Conservation (phyloP, 202 grass and related monocot species). For the Panicum hallii region DNA sequence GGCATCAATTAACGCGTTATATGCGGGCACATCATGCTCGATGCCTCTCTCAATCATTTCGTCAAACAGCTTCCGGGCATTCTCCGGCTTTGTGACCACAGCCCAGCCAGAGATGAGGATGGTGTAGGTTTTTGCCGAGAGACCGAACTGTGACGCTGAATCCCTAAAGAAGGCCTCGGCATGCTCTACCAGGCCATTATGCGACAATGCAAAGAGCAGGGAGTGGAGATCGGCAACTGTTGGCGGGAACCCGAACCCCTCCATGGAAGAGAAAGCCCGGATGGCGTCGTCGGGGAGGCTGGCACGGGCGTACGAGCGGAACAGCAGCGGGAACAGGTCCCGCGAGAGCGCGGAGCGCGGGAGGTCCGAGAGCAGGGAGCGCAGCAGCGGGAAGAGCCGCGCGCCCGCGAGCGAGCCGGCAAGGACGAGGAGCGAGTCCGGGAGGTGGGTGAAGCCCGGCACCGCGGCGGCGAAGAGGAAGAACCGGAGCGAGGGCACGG, state of each 20-base stretch:
- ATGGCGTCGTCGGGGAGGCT: constrained; percentile 66
- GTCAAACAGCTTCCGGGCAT: constrained; percentile 62
- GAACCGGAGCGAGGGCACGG: constrained; percentile 69
- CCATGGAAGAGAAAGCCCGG: constrained; percentile 69
- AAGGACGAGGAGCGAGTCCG: constrained; percentile 60
- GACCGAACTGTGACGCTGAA: constrained; percentile 38
- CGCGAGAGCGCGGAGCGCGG: constrained; percentile 43
- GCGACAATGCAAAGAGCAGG: constrained; percentile 65
- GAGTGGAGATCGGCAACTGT: constrained; percentile 64
- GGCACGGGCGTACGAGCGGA: constrained; percentile 71
- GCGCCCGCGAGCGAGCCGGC: constrained; percentile 59
- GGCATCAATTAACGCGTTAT: constrained; percentile 68
- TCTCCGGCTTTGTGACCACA: constrained; percentile 45
- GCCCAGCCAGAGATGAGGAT: constrained; percentile 81
- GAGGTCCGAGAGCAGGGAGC: constrained; percentile 74
- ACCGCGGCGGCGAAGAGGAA: constrained; percentile 66
- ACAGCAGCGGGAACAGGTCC: constrained; percentile 72
- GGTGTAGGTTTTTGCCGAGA: constrained; percentile 70
- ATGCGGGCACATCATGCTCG: constrained; percentile 50
- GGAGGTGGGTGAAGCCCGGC: constrained; percentile 54
- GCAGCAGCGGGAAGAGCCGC: constrained; percentile 73
- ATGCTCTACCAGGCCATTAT: constrained; percentile 66
- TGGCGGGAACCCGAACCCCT: constrained; percentile 58
- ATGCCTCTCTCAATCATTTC: constrained; percentile 70
- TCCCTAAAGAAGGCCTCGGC: constrained; percentile 72